phyloP scores from a whole-genome alignment of 2,329 filamentous ascomycete genomes.

The Trichothecium sympodiale region DNA sequence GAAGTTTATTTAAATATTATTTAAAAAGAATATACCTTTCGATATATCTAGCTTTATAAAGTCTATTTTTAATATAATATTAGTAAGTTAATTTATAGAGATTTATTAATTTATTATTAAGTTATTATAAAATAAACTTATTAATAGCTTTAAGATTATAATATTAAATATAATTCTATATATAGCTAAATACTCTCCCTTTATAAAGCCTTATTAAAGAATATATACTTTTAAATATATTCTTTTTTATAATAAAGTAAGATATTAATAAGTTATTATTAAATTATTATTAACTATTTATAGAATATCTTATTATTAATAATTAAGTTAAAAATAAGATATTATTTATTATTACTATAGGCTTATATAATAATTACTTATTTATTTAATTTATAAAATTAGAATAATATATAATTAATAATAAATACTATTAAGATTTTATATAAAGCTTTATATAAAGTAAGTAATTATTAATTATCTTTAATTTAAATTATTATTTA shows the following conservation, averaged over 20 bases:
- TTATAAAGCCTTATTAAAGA: no score
- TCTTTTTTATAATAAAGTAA: not conserved
- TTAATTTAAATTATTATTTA: not conserved
- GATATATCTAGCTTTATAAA: no score
- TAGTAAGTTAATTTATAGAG: not conserved
- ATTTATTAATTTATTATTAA: not conserved
- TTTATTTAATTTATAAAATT: slow-evolving; percentile 1
- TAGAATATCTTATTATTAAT: no score
- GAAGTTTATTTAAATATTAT: not conserved
- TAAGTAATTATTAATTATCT: not conserved
- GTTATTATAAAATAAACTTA: not conserved
- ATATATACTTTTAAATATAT: no score
- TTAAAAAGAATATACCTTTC: not conserved
- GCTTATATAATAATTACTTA: not conserved
- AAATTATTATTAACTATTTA: no score
- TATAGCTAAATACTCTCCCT: no score
- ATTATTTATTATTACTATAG: not conserved
- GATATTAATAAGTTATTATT: not conserved
- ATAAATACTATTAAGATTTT: not conserved
- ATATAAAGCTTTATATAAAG: not conserved
- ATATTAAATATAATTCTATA: no score
- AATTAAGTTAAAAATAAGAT: no score
- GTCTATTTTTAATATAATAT: not conserved
- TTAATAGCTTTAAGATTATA: no score
- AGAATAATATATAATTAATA: no score